phyloP scores from a whole-genome alignment of 2,329 filamentous ascomycete genomes.

The Rhytidhysteron rufulum region DNA sequence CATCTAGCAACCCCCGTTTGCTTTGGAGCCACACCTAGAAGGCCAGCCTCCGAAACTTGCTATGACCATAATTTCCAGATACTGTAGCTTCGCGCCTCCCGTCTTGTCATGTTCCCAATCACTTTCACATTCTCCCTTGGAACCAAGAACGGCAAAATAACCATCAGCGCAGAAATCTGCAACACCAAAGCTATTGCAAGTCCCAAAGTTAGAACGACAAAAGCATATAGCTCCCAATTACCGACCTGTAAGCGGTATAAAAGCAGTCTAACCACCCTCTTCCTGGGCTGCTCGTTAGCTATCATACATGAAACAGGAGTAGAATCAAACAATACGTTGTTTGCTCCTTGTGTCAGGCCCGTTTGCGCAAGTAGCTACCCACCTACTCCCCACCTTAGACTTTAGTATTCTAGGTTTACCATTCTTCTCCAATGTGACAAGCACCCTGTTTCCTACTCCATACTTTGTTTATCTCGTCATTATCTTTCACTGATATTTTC shows the following conservation, averaged over 20 bases:
- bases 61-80: background rate
- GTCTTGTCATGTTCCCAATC: background rate
- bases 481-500: background rate
- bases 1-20: background rate
- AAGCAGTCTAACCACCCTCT: background rate
- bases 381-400: background rate
- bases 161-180: background rate
- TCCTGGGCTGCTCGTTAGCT: background rate
- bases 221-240: background rate
- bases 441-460: background rate
- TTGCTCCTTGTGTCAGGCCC: background rate
- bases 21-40: background rate
- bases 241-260: background rate
- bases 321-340: background rate
- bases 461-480: background rate
- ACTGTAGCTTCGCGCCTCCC: background rate
- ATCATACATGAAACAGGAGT: background rate
- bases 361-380: background rate
- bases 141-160: background rate
- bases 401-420: background rate
- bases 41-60: background rate
- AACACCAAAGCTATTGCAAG: background rate
- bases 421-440: background rate
- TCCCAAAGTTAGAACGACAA: background rate
- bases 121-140: background rate